Base-by-base conservation (phyloP, 1,284 basidiomycete genomes). In the Moesziomyces aphidis region DNA sequence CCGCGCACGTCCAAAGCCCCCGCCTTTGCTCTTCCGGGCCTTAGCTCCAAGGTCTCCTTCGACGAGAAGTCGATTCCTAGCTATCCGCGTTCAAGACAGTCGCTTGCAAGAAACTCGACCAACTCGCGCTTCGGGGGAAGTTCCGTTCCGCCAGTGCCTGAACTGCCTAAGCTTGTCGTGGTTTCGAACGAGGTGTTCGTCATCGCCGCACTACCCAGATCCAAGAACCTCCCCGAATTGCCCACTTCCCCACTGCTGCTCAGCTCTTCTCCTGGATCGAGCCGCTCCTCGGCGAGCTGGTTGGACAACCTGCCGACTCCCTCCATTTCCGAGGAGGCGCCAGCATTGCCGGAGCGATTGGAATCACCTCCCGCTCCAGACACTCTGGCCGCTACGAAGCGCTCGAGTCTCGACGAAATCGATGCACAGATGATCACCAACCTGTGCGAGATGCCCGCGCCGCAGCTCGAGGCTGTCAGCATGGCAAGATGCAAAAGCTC, bases 391-490 rank as follows among this genome's bases (percentile, higher is more conserved):
- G 34, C 17, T 1, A 22, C 44, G 6, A 13, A 42, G 50, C 63
- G 70, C 19, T 62, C 70, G 21, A 73, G 70, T 23, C 21, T 73
- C 34, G 64, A 66, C 50, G 64, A 62, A 1, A 66, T 73, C 31
- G 63, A 73, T 19, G 60, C 61, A 9, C 60, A 73, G 49, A 50
- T 73, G n/a, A 48, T 55, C 13, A 13, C 59, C n/a, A 61, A 73
- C 23, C 64, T 73, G 10, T 60, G 57, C 47, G 57, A 70, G 22
- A 42, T 55, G 15, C 22, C 36, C n/a, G 26, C 21, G 23, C 46
- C 26, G 13, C 15, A 45, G 28, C 21, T 9, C 6, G 24, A 56
- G 31, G 11, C 46, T 13, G 24, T 23, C 21, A 26, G 11, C 8
- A 52, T 36, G 22, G 26, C 19, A 8, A 28, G 28, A 5, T 19